Evolutionary conservation across 345 rosid species (phyloP).

Genomic region (Lumnitzera littorea): DNA sequence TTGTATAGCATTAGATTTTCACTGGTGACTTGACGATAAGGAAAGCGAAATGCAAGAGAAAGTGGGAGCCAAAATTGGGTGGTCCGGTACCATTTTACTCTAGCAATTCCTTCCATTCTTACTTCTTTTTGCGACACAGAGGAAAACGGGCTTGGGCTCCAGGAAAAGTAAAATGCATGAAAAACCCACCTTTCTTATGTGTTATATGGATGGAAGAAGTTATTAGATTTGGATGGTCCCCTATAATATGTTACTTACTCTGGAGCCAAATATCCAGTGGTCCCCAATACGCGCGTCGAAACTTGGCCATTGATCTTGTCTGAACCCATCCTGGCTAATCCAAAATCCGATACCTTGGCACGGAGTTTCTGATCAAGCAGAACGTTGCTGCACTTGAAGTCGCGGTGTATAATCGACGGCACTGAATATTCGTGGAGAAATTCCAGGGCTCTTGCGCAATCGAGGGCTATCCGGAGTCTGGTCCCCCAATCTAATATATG

Average conservation of each 20-base stretch:
- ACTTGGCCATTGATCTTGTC: slow-evolving; percentile 72
- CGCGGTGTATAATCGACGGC: slow-evolving; percentile 76
- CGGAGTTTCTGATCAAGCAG: slow-evolving; percentile 49
- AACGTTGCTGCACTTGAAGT: slow-evolving; percentile 72
- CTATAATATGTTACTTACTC: slow-evolving; percentile 54
- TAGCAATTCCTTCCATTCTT: too few species aligned
- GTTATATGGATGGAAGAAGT: not conserved
- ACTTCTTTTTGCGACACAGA: too few species aligned
- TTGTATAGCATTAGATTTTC: slow-evolving; percentile 12
- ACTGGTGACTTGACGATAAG: slow-evolving; percentile 4
- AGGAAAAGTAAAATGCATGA: too few species aligned
- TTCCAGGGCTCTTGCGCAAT: slow-evolving; percentile 78
- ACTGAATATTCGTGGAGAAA: slow-evolving; percentile 63
- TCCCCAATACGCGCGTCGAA: slow-evolving; percentile 60
- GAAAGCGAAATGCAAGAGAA: slow-evolving; percentile 3
- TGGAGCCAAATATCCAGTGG: slow-evolving; percentile 79
- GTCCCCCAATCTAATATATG: slow-evolving; percentile 62
- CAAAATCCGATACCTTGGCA: slow-evolving; percentile 74
- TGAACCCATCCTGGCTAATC: slow-evolving; percentile 68
- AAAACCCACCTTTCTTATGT: not conserved
- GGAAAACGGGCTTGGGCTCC: too few species aligned
- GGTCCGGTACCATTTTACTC: too few species aligned
- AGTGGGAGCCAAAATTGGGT: not conserved
- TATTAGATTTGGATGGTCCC: too few species aligned
- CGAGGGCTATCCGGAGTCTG: slow-evolving; percentile 73